These are phyloP conservation scores for Boletus pseudopeckii DNA, from an alignment of 768 basidiomycete genomes.

Conservation along the genomic window DNA sequence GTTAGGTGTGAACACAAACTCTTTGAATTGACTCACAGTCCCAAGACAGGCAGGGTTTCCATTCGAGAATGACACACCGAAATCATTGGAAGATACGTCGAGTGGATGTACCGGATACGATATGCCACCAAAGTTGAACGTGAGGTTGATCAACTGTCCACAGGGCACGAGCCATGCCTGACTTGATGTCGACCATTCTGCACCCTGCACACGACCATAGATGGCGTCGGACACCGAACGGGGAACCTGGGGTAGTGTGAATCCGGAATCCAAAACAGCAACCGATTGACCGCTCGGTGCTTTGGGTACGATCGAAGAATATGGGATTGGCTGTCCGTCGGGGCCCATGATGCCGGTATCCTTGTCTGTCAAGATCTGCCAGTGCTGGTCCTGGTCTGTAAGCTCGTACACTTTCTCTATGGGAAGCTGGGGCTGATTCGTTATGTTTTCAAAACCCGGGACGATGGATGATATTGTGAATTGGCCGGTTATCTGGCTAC, in stretches of 20 bases:
- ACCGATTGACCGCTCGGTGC: slow-evolving; percentile 64
- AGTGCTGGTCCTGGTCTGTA: slow-evolving; percentile 70
- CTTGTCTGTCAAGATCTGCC: slow-evolving; percentile 71
- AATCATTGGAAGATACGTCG: slow-evolving; percentile 61
- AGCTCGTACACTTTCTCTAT: slow-evolving; percentile 63
- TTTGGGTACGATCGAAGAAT: slow-evolving; percentile 65
- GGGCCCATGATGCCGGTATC: slow-evolving; percentile 70
- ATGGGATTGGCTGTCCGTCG: slow-evolving; percentile 59
- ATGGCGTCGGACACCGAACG: slow-evolving; percentile 75
- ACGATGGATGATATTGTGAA: slow-evolving; percentile 67
- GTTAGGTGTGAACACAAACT: slow-evolving; percentile 4
- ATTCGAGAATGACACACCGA: slow-evolving; percentile 37
- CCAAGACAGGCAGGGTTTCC: slow-evolving; percentile 65
- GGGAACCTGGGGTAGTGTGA: slow-evolving; percentile 67
- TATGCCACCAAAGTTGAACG: slow-evolving; percentile 66
- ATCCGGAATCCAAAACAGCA: slow-evolving; percentile 74
- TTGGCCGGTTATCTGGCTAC: slow-evolving; percentile 51
- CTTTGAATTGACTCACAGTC: slow-evolving; percentile 44
- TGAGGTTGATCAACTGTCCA: slow-evolving; percentile 65
- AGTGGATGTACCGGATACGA: slow-evolving; percentile 74
- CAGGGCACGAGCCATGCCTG: slow-evolving; percentile 75
- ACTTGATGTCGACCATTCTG: slow-evolving; percentile 53
- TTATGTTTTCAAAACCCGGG: slow-evolving; percentile 58
- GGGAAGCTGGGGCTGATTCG: slow-evolving; percentile 58
- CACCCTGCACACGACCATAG: slow-evolving; percentile 74